phyloP scores from a whole-genome alignment of 2,329 filamentous ascomycete genomes.

The Talaromyces pinophilus region DNA sequence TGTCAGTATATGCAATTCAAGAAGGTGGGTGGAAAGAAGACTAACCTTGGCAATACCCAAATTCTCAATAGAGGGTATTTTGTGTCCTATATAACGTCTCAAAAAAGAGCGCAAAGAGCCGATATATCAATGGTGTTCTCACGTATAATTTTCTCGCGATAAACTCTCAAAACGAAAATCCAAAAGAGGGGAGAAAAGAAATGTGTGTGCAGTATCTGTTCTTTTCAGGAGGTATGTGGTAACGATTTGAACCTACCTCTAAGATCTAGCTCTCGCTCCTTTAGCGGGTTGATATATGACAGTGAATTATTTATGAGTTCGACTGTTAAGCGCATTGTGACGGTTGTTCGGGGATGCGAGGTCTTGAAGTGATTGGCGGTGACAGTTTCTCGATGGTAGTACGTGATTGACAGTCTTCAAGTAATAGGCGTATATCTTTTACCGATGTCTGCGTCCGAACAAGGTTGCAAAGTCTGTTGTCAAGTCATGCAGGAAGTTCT shows the following conservation, averaged over 20 bases:
- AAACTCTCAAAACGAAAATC: constrained; percentile 9
- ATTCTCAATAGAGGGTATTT: constrained; percentile 97
- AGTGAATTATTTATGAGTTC: constrained; percentile 93
- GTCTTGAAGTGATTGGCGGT: neutral
- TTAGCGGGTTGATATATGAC: constrained; percentile 97
- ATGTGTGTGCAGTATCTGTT: constrained; percentile 90
- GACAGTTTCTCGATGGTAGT: neutral
- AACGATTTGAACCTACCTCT: constrained; percentile 79
- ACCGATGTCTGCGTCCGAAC: neutral
- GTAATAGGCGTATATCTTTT: neutral
- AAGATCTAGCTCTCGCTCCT: constrained; percentile 98
- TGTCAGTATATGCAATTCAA: neutral
- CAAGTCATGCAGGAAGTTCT: neutral
- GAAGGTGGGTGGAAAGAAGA: constrained; percentile 28
- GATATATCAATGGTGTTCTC: constrained; percentile 80
- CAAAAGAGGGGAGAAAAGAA: constrained; percentile 28
- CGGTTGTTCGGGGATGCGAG: neutral
- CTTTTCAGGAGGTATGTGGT: constrained; percentile 65
- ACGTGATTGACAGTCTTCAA: neutral
- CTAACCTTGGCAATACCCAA: constrained; percentile 87
- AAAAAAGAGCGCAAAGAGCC: constrained; percentile 51
- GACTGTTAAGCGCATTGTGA: constrained; percentile 85
- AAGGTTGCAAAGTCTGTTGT: neutral
- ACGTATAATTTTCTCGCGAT: constrained; percentile 30
- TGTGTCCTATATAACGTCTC: constrained; percentile 73